phyloP scores from a whole-genome alignment of 2,329 filamentous ascomycete species.

The Lojkania enalia region DNA sequence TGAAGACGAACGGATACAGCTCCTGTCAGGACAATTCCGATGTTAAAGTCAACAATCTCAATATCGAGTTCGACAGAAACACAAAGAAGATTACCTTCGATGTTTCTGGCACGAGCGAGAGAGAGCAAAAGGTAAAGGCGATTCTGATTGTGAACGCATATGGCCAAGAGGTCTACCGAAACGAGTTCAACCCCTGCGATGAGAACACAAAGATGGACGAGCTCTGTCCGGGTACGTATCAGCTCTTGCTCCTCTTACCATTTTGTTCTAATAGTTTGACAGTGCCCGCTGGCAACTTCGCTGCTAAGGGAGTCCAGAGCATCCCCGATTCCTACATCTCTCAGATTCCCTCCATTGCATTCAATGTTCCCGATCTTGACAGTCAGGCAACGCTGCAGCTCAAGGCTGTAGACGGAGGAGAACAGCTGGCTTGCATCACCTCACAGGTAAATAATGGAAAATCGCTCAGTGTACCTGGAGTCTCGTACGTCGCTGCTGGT shows the following conservation, averaged over 20 bases:
- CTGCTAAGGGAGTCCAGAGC: conserved; percentile 69
- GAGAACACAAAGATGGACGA: conserved; percentile 65
- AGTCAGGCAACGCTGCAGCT: conserved; percentile 81
- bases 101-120: conserved; percentile 73
- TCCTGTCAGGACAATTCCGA: conserved; percentile 65
- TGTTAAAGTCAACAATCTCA: conserved; percentile 72
- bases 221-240: conserved; percentile 76
- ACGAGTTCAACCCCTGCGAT: conserved; percentile 82
- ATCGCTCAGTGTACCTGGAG: conserved; percentile 71
- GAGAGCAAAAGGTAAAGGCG: conserved; percentile 79
- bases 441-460: conserved; percentile 87
- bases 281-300: conserved; percentile 76
- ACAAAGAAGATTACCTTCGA: conserved; percentile 78
- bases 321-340: conserved; percentile 73
- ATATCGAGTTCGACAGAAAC: conserved; percentile 78
- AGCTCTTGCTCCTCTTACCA: conserved; percentile 10
- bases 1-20: conserved; percentile 79
- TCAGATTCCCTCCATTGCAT: conserved; percentile 85
- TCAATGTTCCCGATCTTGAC: conserved; percentile 86
- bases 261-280: conserved; percentile 5
- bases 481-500: conserved; percentile 81
- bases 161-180: conserved; percentile 76
- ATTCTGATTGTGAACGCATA: conserved; percentile 79
- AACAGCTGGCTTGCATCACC: conserved; percentile 78
- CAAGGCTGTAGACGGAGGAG: conserved; percentile 60